Conservation (phyloP, 1,284 basidiomycete species). For the Moesziomyces antarcticus region DNA sequence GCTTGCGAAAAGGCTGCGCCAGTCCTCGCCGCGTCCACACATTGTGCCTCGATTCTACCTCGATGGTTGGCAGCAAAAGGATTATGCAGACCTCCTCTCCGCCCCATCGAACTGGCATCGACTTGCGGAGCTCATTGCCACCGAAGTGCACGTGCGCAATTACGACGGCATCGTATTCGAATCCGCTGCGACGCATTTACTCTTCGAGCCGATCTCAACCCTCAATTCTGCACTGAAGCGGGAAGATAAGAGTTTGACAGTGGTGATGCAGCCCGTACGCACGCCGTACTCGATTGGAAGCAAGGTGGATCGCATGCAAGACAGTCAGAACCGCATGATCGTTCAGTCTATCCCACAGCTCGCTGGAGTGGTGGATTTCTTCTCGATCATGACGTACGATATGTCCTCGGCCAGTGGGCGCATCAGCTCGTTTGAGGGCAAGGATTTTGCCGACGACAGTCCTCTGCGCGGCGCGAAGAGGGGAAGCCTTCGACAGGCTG, state of each 20-base stretch:
- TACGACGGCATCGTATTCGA: conserved; percentile 50
- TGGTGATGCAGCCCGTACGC: conserved; percentile 40
- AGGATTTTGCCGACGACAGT: conserved; percentile 33
- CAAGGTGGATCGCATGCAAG: conserved; percentile 11
- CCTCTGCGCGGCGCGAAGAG: conserved; percentile 35
- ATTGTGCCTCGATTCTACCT: conserved; percentile 48
- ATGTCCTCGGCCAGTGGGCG: conserved; percentile 35
- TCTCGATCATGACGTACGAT: conserved; percentile 57
- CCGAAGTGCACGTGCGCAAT: conserved; percentile 3
- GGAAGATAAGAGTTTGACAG: conserved; percentile 12
- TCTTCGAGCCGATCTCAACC: conserved; percentile 34
- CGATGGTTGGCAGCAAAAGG: conserved; percentile 39
- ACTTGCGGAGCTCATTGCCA: conserved; percentile 20
- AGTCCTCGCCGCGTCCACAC: background rate
- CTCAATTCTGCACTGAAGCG: conserved; percentile 8
- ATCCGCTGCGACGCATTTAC: conserved; percentile 37
- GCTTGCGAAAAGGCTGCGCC: conserved; percentile 7
- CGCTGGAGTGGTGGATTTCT: conserved; percentile 34
- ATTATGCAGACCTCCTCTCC: conserved; percentile 39
- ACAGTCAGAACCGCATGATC: conserved; percentile 38
- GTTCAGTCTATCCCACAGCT: conserved; percentile 40
- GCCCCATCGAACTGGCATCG: conserved; percentile 17
- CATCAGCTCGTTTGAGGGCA: conserved; percentile 9
- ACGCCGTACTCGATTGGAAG: conserved; percentile 15
- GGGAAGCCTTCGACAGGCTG: conserved; percentile 36